A percentile compares a stretch with the other conserved stretches of the same genome.
Conservation (phyloP, 1,284 basidiomycete species). For the Dichomitus squalens region DNA sequence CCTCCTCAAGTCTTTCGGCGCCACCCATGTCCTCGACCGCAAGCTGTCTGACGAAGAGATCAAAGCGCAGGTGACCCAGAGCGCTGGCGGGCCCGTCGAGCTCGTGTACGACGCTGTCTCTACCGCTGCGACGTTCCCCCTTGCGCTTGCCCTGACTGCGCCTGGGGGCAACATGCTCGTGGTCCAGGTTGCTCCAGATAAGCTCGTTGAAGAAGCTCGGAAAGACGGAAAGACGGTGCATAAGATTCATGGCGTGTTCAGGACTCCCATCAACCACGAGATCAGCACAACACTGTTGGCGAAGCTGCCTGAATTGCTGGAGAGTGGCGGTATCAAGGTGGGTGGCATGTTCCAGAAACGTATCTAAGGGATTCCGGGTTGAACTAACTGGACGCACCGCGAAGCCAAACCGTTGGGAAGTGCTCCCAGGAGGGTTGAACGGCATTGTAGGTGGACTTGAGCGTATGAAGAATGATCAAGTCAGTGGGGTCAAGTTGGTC, state of each 20-base stretch:
- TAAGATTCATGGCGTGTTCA: slow-evolving; percentile 14
- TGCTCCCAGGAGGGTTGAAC: slow-evolving; percentile 47
- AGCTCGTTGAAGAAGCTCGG: not conserved
- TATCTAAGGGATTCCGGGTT: no score
- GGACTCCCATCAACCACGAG: slow-evolving; percentile 35
- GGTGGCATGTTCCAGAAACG: no score
- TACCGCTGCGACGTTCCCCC: slow-evolving; percentile 11
- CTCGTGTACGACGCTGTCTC: slow-evolving; percentile 34
- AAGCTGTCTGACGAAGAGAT: slow-evolving; percentile 19
- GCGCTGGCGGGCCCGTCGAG: slow-evolving; percentile 23
- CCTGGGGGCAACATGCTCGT: slow-evolving; percentile 26
- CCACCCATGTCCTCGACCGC: slow-evolving; percentile 39
- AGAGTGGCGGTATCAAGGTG: slow-evolving; percentile 15
- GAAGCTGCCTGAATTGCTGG: slow-evolving; percentile 34
- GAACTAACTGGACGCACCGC: no score
- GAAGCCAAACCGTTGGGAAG: no score
- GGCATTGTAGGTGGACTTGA: slow-evolving; percentile 49
- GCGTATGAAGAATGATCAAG: no score
- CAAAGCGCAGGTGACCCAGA: slow-evolving; percentile 18
- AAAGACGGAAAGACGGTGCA: slow-evolving; percentile 14
- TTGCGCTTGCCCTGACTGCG: slow-evolving; percentile 30
- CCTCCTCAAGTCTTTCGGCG: slow-evolving; percentile 39
- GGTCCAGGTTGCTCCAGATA: no score
- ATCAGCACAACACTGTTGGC: slow-evolving; percentile 43
- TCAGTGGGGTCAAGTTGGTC: no score